Evolutionary conservation across 2,329 filamentous ascomycete genomes (phyloP).

Genomic region (Thielaviopsis punctulata): DNA sequence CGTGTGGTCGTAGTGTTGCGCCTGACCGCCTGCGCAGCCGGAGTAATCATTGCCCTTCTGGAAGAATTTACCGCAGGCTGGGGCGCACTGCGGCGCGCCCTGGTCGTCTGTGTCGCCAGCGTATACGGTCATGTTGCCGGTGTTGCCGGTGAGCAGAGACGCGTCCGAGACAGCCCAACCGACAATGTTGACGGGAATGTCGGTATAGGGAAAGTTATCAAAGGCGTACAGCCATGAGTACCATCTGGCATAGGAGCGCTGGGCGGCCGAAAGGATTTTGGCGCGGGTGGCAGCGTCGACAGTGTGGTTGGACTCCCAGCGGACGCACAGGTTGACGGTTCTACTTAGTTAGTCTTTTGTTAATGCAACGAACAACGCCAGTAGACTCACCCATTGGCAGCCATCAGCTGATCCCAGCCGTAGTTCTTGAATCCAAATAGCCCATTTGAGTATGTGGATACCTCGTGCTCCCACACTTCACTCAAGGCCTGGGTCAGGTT

Average conservation of each 20-base stretch:
- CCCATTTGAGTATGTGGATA: constrained; percentile 16
- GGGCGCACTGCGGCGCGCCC: constrained; percentile 25
- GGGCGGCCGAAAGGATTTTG: constrained; percentile 20
- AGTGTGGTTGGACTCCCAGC: constrained; percentile 24
- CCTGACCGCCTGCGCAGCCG: constrained; percentile 22
- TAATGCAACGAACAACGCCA: background rate
- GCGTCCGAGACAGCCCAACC: constrained; percentile 26
- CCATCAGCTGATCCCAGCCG: constrained; percentile 20
- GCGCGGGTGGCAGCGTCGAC: constrained; percentile 23
- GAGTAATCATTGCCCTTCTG: constrained; percentile 26
- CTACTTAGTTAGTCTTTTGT: constrained; percentile 3
- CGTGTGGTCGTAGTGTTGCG: constrained; percentile 26
- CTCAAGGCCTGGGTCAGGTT: constrained; percentile 16
- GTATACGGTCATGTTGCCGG: constrained; percentile 23
- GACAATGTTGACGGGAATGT: constrained; percentile 24
- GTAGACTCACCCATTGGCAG: constrained; percentile 16
- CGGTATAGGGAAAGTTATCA: constrained; percentile 25
- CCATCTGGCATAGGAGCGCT: constrained; percentile 23
- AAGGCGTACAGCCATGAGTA: constrained; percentile 26
- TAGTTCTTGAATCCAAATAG: constrained; percentile 19
- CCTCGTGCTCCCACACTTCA: constrained; percentile 19
- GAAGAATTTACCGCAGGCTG: constrained; percentile 27
- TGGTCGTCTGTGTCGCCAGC: constrained; percentile 21
- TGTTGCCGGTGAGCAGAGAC: constrained; percentile 22
- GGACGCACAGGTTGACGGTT: constrained; percentile 23